phyloP scores from a whole-genome alignment of 805 yeast species.

The Candida railenensis region DNA sequence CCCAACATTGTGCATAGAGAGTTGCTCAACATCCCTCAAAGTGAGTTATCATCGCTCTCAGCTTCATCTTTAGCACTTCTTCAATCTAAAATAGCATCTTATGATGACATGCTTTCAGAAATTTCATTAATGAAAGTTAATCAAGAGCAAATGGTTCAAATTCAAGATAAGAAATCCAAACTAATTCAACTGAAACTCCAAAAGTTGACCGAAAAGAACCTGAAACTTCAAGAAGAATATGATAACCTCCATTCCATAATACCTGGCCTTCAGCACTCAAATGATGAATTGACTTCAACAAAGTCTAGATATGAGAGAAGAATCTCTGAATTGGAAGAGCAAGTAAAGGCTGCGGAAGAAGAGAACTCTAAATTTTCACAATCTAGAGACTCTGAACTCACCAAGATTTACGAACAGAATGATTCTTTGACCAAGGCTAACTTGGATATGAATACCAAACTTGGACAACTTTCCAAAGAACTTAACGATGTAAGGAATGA shows the following conservation, averaged over 20 bases:
- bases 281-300: conserved; percentile 8
- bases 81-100: conserved; percentile 24
- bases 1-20: not conserved
- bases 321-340: not conserved
- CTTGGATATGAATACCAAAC: conserved; percentile 33
- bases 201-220: conserved; percentile 11
- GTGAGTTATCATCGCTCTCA: not conserved
- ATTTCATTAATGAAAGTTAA: conserved; percentile 32
- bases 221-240: conserved; percentile 10
- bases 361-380: conserved; percentile 5
- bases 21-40: not conserved
- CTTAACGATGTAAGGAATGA: conserved; percentile 36
- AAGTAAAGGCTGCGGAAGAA: not conserved
- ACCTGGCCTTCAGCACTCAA: conserved; percentile 14
- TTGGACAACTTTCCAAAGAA: conserved; percentile 34
- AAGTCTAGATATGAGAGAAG: conserved; percentile 6
- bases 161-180: conserved; percentile 22
- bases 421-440: conserved; percentile 30
- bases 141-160: conserved; percentile 30
- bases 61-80: conserved; percentile 17
- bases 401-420: conserved; percentile 24
- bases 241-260: conserved; percentile 14
- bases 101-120: conserved; percentile 29
- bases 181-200: conserved; percentile 18
- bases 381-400: conserved; percentile 21